phyloP scores from a whole-genome alignment of 345 rosid species.

The Hibiscus trionum region DNA sequence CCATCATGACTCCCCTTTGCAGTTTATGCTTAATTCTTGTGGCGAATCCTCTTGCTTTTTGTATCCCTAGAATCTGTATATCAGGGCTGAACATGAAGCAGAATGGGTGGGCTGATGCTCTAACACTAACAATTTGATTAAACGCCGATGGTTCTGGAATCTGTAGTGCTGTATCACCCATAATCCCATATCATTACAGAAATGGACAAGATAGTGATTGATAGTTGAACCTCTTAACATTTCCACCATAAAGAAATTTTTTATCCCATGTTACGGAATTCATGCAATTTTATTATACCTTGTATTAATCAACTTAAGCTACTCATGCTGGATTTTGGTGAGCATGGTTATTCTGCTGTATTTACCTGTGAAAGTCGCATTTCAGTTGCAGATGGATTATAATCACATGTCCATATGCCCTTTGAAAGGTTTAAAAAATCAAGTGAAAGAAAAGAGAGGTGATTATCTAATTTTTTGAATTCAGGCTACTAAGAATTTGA shows the following conservation, averaged over 20 bases:
- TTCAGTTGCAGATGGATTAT: conserved; percentile 1
- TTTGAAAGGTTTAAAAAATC: background rate
- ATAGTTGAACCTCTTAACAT: background rate
- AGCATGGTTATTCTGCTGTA: background rate
- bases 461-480: conserved; percentile 7
- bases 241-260: background rate
- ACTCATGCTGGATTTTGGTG: background rate
- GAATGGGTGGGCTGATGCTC: background rate
- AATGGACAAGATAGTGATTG: background rate
- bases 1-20: background rate
- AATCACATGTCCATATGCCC: background rate
- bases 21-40: background rate
- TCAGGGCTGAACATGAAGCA: background rate
- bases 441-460: background rate
- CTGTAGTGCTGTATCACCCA: background rate
- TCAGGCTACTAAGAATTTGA: background rate
- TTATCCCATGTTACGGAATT: background rate
- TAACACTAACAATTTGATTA: background rate
- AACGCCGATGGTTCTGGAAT: background rate
- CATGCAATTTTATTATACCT: background rate
- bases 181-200: background rate
- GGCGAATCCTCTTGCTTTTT: background rate
- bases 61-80: background rate
- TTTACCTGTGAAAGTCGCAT: background rate
- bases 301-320: background rate